Base-by-base conservation (phyloP, 306 rosid genomes). In the Cucumis cinereus region DNA sequence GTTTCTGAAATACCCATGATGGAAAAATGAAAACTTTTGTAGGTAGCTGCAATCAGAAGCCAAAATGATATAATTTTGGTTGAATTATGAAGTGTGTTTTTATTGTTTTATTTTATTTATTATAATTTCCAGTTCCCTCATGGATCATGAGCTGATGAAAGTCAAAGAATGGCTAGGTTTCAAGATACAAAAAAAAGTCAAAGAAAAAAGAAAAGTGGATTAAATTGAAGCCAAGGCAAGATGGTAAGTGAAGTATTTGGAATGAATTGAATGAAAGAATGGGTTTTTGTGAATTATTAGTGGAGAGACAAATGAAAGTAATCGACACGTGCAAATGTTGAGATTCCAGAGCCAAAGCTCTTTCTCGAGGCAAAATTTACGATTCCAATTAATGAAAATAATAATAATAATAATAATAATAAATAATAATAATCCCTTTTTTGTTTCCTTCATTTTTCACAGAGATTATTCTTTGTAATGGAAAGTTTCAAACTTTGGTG, bases 291-390 rank as follows among this genome's bases (percentile, higher is more conserved):
- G 74, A 45, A 45, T 47, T 47, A 41, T 13, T 49, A 30, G 55
- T 50, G n/a, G 55, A 50, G 75, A 70, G 57, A 70, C 41, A 70
- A 45, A 35, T 26, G 55, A 43, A 68, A 69, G 53, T 70, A 70
- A 2, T 45, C 4, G 75, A 70, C 75, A 70, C 75, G 75, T 70
- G 75, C 56, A 43, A 15, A 15, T 45, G 40, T 45, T 70, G 55
- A 45, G 75, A 66, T 47, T 45, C 56, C 75, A 70, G 53, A 68
- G 6, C 52, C 52, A 45, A 45, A 47, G 57, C 58, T 70, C 75
- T 26, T 70, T 70, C 75, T 45, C 75, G 75, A 70, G 75, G 57
- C 67, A 23, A 45, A 23, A 24, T 23, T 66, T 66, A 62, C 70
- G 17, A 33, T 33, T 60, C 22, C 69, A 26, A 64, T 64, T 64